phyloP scores from a whole-genome alignment of 1,284 basidiomycete species.

The Ustilago trichophora region DNA sequence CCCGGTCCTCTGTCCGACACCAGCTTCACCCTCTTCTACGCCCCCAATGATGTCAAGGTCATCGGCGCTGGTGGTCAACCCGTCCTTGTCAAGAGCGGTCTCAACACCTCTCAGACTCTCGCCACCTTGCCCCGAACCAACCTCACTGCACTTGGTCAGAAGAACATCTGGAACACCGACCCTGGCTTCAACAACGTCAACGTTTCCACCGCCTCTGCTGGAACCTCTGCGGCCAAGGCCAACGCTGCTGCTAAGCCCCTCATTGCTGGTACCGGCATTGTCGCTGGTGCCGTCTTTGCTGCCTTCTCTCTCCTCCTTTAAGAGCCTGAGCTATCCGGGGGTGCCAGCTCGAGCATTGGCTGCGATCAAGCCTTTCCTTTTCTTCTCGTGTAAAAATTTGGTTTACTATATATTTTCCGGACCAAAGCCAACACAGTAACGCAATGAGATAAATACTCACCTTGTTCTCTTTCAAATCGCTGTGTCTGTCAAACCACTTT shows the following conservation, averaged over 20 bases:
- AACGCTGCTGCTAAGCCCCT: constrained; percentile 18
- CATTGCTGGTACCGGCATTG: constrained; percentile 10
- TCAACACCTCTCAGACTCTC: constrained; percentile 53
- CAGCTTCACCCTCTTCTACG: constrained; percentile 61
- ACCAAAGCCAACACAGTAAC: too few relatives aligned
- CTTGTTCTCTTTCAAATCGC: too few relatives aligned
- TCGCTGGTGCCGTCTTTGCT: constrained; percentile 17
- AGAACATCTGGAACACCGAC: constrained; percentile 61
- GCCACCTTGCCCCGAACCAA: constrained; percentile 33
- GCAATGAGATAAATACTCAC: too few relatives aligned
- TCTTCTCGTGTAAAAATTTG: too few relatives aligned
- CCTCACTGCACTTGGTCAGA: constrained; percentile 46
- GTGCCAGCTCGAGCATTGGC: too few relatives aligned
- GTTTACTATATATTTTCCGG: too few relatives aligned
- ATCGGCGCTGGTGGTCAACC: constrained; percentile 61
- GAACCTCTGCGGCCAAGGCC: constrained; percentile 17
- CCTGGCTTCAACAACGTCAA: constrained; percentile 44
- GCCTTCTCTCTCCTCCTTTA: constrained; percentile 11
- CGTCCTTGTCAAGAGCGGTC: constrained; percentile 53
- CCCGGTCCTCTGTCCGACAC: constrained; percentile 56
- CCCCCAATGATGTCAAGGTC: constrained; percentile 58
- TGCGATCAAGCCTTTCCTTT: too few relatives aligned
- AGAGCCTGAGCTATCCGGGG: too few relatives aligned
- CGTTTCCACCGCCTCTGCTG: constrained; percentile 14
- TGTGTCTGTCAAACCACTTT: too few relatives aligned